Conservation (phyloP, 2,329 filamentous ascomycete genomes). For the Beauveria pseudobassiana region DNA sequence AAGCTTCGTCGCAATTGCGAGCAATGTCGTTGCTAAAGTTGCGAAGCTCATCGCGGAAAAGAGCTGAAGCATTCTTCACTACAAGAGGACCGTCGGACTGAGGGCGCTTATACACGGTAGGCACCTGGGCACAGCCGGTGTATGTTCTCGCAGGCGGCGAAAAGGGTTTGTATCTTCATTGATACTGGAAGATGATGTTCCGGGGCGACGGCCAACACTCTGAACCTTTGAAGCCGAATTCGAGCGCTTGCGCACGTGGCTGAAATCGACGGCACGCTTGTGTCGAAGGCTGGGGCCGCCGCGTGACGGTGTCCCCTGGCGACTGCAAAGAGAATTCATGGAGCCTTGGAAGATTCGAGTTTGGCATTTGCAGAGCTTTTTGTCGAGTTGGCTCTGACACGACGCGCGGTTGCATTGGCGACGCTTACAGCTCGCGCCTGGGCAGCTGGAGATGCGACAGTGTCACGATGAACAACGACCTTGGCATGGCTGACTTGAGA, state of each 20-base stretch:
- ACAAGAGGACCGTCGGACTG: conserved; percentile 19
- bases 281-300: conserved; percentile 36
- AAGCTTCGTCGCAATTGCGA: conserved; percentile 86
- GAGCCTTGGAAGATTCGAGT: conserved; percentile 32
- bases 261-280: conserved; percentile 50
- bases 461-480: conserved; percentile 58
- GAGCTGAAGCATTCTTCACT: conserved; percentile 23
- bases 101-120: conserved; percentile 18
- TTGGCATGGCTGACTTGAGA: conserved; percentile 54
- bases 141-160: conserved; percentile 18
- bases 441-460: conserved; percentile 19
- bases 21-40: conserved; percentile 80
- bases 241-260: conserved; percentile 36
- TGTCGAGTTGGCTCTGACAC: conserved; percentile 22
- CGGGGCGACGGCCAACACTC: conserved; percentile 1
- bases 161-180: neutral
- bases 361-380: conserved; percentile 22
- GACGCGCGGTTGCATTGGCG: conserved; percentile 23
- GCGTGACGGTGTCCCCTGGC: conserved; percentile 33
- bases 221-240: conserved; percentile 20
- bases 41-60: conserved; percentile 65
- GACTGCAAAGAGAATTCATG: conserved; percentile 43
- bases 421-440: conserved; percentile 27
- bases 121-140: conserved; percentile 22
- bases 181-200: conserved; percentile 5